These are phyloP conservation scores for Kandelia obovata DNA, from an alignment of 345 rosid genomes.

Conservation along the genomic window DNA sequence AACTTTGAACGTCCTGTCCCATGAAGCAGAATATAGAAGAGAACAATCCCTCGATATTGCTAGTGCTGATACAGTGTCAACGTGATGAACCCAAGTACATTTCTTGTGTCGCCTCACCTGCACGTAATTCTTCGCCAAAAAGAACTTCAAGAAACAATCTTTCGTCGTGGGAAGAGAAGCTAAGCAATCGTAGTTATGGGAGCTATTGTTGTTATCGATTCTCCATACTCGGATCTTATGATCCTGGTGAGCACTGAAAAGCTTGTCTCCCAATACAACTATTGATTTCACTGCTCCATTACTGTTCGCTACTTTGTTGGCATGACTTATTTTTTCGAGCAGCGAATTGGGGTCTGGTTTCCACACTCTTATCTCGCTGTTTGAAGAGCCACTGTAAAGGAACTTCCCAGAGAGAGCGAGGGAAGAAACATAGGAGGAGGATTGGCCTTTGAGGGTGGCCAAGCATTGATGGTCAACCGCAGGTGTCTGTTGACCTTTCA, in stretches of 20 bases:
- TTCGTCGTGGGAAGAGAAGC: slow-evolving; percentile 56
- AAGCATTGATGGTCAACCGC: slow-evolving; percentile 33
- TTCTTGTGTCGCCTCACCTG: slow-evolving; percentile 66
- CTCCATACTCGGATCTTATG: slow-evolving; percentile 70
- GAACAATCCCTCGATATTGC: slow-evolving; percentile 42
- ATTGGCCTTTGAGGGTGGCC: slow-evolving; percentile 45
- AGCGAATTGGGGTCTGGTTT: slow-evolving; percentile 15
- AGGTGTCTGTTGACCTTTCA: background rate
- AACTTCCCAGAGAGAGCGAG: slow-evolving; percentile 39
- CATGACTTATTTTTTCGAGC: background rate
- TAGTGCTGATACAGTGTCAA: slow-evolving; percentile 62
- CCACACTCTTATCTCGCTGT: slow-evolving; percentile 56
- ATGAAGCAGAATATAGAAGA: slow-evolving; percentile 67
- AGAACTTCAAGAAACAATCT: slow-evolving; percentile 48
- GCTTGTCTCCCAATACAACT: slow-evolving; percentile 41
- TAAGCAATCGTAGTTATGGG: slow-evolving; percentile 33
- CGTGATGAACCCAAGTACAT: slow-evolving; percentile 74
- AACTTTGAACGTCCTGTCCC: slow-evolving; percentile 72
- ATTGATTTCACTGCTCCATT: slow-evolving; percentile 56
- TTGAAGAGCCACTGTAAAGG: slow-evolving; percentile 52
- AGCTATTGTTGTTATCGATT: slow-evolving; percentile 13
- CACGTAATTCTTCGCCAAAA: slow-evolving; percentile 52
- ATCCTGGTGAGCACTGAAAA: slow-evolving; percentile 74
- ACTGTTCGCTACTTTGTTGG: slow-evolving; percentile 23
- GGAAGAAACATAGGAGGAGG: slow-evolving; percentile 55